Percentiles rank a stretch among this genome's conserved stretches.
phyloP scores from a whole-genome alignment of 192 early-diverging fungal species.

The Pilaira anomala region DNA sequence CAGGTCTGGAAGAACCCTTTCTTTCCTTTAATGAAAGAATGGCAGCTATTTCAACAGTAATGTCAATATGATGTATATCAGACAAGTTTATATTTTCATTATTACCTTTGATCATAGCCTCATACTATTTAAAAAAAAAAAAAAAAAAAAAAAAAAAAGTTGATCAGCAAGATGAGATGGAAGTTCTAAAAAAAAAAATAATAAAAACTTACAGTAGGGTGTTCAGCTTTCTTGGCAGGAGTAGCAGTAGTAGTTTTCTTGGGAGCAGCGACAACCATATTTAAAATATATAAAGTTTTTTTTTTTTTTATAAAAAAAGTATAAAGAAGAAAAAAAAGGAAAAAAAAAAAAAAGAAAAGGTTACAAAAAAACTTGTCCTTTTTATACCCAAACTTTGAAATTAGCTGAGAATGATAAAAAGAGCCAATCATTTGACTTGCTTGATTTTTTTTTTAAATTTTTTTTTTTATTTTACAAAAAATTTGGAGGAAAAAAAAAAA shows the following conservation, averaged over 20 bases:
- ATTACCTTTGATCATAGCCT: slow-evolving; percentile 36
- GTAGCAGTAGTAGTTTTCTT: slow-evolving; percentile 11
- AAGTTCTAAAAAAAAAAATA: neutral
- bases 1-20: slow-evolving; percentile 65
- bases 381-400: neutral
- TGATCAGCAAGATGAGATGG: neutral
- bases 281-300: neutral
- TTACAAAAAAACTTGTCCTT: neutral
- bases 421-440: slow-evolving; percentile 4
- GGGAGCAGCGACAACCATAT: slow-evolving; percentile 6
- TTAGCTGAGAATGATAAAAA: slow-evolving; percentile 1
- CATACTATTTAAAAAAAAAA: slow-evolving; percentile 23
- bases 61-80: neutral
- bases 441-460: slow-evolving; percentile 10
- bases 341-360: neutral
- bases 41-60: too few relatives aligned
- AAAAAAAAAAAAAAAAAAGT: slow-evolving; percentile 5
- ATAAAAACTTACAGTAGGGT: slow-evolving; percentile 28
- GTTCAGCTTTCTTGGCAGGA: slow-evolving; percentile 31
- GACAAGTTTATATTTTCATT: neutral
- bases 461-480: neutral
- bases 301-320: neutral
- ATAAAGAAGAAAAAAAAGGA: neutral
- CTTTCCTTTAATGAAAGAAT: slow-evolving; percentile 64
- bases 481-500: neutral